Conservation (phyloP, 208 protist genomes). For the Herpetomonas muscarum region DNA sequence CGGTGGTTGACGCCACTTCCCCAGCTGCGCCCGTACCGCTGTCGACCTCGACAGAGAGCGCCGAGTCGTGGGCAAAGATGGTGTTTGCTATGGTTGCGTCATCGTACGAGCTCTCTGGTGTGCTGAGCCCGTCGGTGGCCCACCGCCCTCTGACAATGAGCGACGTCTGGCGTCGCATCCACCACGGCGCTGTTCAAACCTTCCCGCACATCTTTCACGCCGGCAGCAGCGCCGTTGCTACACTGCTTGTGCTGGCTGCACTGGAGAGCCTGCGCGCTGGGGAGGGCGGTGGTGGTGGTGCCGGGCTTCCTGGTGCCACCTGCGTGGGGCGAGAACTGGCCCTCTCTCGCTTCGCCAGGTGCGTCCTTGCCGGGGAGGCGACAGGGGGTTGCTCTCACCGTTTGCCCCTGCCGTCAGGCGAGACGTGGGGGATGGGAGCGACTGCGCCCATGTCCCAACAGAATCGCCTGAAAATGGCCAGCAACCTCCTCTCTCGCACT, state of each 20-base stretch:
- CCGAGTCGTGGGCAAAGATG: conserved; percentile 1
- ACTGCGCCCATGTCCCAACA: no score
- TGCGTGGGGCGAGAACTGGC: conserved; percentile 5
- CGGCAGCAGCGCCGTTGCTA: conserved; percentile 33
- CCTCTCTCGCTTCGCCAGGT: no score
- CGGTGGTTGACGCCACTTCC: no score
- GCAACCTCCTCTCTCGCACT: background rate
- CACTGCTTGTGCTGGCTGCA: conserved; percentile 33
- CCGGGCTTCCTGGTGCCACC: conserved; percentile 8
- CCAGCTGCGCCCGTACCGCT: no score
- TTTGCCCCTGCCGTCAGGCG: no score
- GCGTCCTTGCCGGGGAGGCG: no score
- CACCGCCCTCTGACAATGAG: conserved; percentile 27
- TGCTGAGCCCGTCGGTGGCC: conserved; percentile 10
- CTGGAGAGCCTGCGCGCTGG: conserved; percentile 29
- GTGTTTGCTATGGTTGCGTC: conserved; percentile 19
- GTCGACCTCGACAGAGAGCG: background rate
- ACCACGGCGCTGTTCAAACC: conserved; percentile 12
- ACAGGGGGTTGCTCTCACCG: no score
- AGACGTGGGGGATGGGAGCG: no score
- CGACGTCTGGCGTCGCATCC: conserved; percentile 37
- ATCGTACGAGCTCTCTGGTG: conserved; percentile 27
- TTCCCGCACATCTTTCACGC: conserved; percentile 61
- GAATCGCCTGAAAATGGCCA: no score
- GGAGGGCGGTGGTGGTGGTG: conserved; percentile 18